Evolutionary conservation across 2,329 filamentous ascomycete species (phyloP).

Genomic region (Aspergillus tubingensis): DNA sequence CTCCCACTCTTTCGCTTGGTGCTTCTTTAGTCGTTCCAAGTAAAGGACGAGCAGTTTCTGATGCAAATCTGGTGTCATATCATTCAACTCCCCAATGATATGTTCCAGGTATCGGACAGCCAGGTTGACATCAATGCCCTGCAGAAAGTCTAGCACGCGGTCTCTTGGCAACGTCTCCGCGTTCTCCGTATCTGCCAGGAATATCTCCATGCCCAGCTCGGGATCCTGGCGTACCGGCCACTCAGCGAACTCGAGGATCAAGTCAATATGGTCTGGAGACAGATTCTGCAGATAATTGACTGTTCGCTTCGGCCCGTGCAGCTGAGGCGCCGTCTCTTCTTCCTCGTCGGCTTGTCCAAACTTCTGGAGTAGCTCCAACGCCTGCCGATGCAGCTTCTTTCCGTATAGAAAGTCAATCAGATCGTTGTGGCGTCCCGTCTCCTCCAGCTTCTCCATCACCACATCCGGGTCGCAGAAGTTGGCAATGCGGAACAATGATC

Average conservation of each 20-base stretch:
- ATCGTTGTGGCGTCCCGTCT: slow-evolving; percentile 86
- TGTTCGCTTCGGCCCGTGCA: slow-evolving; percentile 81
- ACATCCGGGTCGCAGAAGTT: slow-evolving; percentile 97
- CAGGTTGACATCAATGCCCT: slow-evolving; percentile 66
- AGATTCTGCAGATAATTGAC: slow-evolving; percentile 88
- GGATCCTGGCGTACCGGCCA: slow-evolving; percentile 80
- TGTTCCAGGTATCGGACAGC: slow-evolving; percentile 87
- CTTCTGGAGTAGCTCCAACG: slow-evolving; percentile 75
- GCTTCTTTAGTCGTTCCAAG: slow-evolving; percentile 55
- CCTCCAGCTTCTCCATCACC: slow-evolving; percentile 87
- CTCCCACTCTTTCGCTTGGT: slow-evolving; percentile 40
- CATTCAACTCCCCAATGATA: slow-evolving; percentile 82
- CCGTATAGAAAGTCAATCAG: slow-evolving; percentile 97
- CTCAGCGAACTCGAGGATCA: slow-evolving; percentile 86
- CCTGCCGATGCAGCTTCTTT: slow-evolving; percentile 87
- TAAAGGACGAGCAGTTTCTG: slow-evolving; percentile 77
- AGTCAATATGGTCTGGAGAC: slow-evolving; percentile 81
- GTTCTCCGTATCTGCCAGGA: slow-evolving; percentile 90
- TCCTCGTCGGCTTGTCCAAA: slow-evolving; percentile 66
- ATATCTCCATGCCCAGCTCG: slow-evolving; percentile 84
- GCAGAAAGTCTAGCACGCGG: slow-evolving; percentile 72
- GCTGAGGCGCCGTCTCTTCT: slow-evolving; percentile 47
- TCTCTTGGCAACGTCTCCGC: slow-evolving; percentile 84
- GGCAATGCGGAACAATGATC: slow-evolving; percentile 87
- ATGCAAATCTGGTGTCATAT: slow-evolving; percentile 82